Conservation (phyloP, 225 moss, liverwort and hornwort species). For the Sphagnum tenellum region DNA sequence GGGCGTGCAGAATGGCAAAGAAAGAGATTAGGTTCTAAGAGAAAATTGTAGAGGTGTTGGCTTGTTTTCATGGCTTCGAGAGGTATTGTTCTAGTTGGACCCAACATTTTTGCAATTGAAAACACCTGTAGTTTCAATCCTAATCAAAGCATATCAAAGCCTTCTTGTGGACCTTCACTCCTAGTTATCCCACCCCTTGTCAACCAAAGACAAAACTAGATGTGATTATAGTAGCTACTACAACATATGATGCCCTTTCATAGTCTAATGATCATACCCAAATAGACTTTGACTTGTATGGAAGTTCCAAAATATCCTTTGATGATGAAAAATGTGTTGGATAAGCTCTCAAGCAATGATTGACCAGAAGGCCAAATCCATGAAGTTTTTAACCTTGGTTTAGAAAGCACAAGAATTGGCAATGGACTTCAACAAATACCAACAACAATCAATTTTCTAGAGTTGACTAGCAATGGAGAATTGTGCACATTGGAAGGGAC, state of each 20-base stretch:
- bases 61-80: too few species aligned
- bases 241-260: conserved; percentile 63
- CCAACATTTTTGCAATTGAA: too few species aligned
- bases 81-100: too few species aligned
- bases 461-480: background rate
- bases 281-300: conserved; percentile 90
- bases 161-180: conserved; percentile 12
- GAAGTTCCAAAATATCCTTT: conserved; percentile 76
- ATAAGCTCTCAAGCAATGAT: conserved; percentile 10
- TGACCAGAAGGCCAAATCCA: too few species aligned
- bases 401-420: too few species aligned
- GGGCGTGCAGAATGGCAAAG: too few species aligned
- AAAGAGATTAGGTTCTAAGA: too few species aligned
- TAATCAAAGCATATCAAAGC: too few species aligned
- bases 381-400: too few species aligned
- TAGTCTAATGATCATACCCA: conserved; percentile 69
- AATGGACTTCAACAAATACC: too few species aligned
- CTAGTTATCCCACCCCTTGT: conserved; percentile 5
- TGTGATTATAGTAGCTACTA: conserved; percentile 70
- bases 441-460: background rate
- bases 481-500: background rate
- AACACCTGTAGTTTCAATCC: too few species aligned
- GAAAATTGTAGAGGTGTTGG: too few species aligned
- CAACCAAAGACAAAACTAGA: conserved; percentile 49
- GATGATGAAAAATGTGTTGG: conserved; percentile 62